phyloP scores from a whole-genome alignment of 257 asterid species.

The Buddleja alternifolia region DNA sequence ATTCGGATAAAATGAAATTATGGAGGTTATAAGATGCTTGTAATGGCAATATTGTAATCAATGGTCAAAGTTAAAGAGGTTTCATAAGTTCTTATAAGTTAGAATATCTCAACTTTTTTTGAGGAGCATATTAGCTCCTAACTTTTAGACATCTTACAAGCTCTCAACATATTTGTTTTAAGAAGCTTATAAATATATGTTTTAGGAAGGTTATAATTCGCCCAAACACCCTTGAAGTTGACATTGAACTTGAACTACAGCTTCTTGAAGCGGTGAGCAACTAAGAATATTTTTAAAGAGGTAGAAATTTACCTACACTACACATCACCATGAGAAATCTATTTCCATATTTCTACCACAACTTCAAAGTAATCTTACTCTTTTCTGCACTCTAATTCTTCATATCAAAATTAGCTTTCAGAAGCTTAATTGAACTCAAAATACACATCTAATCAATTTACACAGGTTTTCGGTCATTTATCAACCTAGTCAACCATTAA shows the following conservation, averaged over 20 bases:
- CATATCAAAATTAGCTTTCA: conserved; percentile 8
- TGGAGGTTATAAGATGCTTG: too few species aligned
- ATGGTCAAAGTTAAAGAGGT: too few species aligned
- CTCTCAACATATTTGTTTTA: too few species aligned
- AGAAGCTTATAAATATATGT: neutral
- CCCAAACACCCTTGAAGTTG: neutral
- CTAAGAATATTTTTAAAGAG: neutral
- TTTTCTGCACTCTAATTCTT: neutral
- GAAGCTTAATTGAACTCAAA: conserved; percentile 8
- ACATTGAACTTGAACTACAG: conserved; percentile 9
- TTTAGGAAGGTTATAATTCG: neutral
- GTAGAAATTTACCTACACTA: neutral
- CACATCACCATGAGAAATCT: neutral
- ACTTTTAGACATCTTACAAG: too few species aligned
- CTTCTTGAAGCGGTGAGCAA: neutral
- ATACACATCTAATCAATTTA: conserved; percentile 8
- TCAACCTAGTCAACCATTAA: conserved; percentile 8
- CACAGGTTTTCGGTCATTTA: neutral
- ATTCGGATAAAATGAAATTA: too few species aligned
- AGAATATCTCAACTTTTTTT: too few species aligned
- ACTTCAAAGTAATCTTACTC: conserved; percentile 13
- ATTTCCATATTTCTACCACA: conserved; percentile 1
- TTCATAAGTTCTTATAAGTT: too few species aligned
- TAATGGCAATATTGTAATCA: too few species aligned
- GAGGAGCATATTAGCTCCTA: too few species aligned